Conservation (phyloP, 768 basidiomycete genomes). For the Hypholoma fasciculare region DNA sequence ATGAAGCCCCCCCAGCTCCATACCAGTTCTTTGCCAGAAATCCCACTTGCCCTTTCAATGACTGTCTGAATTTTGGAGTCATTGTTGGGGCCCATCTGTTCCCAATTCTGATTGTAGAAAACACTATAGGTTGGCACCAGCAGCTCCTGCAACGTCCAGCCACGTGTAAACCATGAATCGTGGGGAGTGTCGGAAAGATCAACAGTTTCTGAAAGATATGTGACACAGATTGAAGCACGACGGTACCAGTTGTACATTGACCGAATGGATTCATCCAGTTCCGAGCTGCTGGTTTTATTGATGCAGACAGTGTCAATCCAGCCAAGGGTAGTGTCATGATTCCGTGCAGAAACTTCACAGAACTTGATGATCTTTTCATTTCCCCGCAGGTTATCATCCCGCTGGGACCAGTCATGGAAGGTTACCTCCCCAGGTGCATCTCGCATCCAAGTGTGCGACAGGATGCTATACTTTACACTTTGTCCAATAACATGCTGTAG, state of each 20-base stretch:
- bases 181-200: neutral
- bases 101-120: neutral
- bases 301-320: constrained; percentile 17
- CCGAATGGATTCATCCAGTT: constrained; percentile 13
- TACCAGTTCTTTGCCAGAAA: no score
- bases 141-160: constrained; percentile 17
- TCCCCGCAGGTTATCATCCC: no score
- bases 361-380: no score
- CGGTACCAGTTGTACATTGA: constrained; percentile 17
- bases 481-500: no score
- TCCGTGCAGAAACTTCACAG: constrained; percentile 1
- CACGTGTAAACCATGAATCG: constrained; percentile 13
- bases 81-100: no score
- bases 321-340: constrained; percentile 7
- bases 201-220: constrained; percentile 8
- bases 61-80: no score
- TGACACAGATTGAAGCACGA: constrained; percentile 4
- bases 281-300: constrained; percentile 14
- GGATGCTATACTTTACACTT: no score
- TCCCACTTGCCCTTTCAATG: no score
- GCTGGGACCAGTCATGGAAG: no score
- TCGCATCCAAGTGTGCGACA: no score
- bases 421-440: no score
- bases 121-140: constrained; percentile 1
- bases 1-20: no score